A percentile compares a stretch with the other conserved stretches of the same genome.
Evolutionary conservation across 2,329 filamentous ascomycete species (phyloP).

Genomic region (Cytospora piceicola): DNA sequence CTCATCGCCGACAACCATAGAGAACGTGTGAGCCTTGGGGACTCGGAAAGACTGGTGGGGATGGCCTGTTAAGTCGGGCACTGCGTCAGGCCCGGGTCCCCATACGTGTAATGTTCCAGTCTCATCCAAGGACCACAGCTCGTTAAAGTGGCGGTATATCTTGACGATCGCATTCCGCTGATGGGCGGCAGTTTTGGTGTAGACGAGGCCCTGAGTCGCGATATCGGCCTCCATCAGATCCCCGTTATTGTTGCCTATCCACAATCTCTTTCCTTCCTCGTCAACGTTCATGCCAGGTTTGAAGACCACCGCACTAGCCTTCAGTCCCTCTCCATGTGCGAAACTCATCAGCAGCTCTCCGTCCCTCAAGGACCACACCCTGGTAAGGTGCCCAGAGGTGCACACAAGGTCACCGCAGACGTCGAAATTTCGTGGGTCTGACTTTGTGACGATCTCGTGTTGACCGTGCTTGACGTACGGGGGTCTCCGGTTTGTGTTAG

Average conservation of each 20-base stretch:
- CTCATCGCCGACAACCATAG: slow-evolving; percentile 80
- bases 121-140: slow-evolving; percentile 94
- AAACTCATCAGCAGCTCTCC: slow-evolving; percentile 82
- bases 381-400: slow-evolving; percentile 82
- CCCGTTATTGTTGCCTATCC: slow-evolving; percentile 87
- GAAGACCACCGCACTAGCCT: slow-evolving; percentile 80
- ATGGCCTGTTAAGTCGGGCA: slow-evolving; percentile 73
- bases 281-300: slow-evolving; percentile 78
- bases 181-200: slow-evolving; percentile 73
- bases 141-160: slow-evolving; percentile 83
- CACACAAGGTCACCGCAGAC: slow-evolving; percentile 87
- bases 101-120: slow-evolving; percentile 85
- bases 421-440: slow-evolving; percentile 84
- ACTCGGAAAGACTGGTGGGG: slow-evolving; percentile 76
- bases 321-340: slow-evolving; percentile 82
- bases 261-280: slow-evolving; percentile 79
- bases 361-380: slow-evolving; percentile 83
- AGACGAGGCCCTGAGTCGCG: slow-evolving; percentile 68
- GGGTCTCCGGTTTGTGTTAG: slow-evolving; percentile 80
- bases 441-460: slow-evolving; percentile 80
- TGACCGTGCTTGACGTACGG: slow-evolving; percentile 73
- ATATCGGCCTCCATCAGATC: slow-evolving; percentile 92
- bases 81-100: slow-evolving; percentile 72
- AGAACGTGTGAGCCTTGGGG: slow-evolving; percentile 82
- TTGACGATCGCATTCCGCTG: slow-evolving; percentile 77